phyloP scores from a whole-genome alignment of 1,284 basidiomycete genomes.

The Trametes versicolor region DNA sequence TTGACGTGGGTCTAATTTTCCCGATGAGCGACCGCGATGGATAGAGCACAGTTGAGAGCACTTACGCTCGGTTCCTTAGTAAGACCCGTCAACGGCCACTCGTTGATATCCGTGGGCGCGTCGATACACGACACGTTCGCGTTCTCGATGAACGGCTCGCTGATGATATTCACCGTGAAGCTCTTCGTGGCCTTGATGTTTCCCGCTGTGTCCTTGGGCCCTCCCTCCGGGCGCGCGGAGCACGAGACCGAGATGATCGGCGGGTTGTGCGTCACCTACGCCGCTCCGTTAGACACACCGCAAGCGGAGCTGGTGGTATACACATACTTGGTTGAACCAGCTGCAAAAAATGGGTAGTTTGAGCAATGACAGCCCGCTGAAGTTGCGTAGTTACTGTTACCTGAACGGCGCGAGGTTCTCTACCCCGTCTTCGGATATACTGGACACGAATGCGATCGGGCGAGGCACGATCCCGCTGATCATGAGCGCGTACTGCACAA shows the following conservation, averaged over 20 bases:
- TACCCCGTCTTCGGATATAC: constrained; percentile 61
- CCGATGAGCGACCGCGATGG: too few species aligned
- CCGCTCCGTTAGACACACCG: constrained; percentile 6
- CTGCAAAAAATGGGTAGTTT: constrained; percentile 41
- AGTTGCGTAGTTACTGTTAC: constrained; percentile 41
- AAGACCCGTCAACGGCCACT: constrained; percentile 81
- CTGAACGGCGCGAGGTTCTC: constrained; percentile 78
- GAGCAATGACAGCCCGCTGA: background rate
- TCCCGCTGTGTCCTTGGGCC: constrained; percentile 70
- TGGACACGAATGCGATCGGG: constrained; percentile 80
- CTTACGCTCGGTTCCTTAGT: constrained; percentile 67
- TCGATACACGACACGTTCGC: constrained; percentile 77
- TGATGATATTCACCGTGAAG: constrained; percentile 83
- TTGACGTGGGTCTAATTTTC: constrained; percentile 53
- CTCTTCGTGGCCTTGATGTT: constrained; percentile 76
- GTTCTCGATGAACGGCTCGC: constrained; percentile 78
- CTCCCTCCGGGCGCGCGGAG: constrained; percentile 47
- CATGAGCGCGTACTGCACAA: constrained; percentile 53
- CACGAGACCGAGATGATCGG: constrained; percentile 74
- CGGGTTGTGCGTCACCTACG: constrained; percentile 67
- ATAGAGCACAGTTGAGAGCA: background rate
- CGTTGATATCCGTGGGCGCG: constrained; percentile 69
- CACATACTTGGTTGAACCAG: constrained; percentile 61
- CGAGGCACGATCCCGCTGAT: constrained; percentile 77
- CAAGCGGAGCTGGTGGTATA: too few species aligned